A percentile compares a stretch with the other conserved stretches of the same genome.
These are phyloP conservation scores for Cordyceps cateniannulata DNA, from an alignment of 2,329 filamentous ascomycete species.

Conservation along the genomic window DNA sequence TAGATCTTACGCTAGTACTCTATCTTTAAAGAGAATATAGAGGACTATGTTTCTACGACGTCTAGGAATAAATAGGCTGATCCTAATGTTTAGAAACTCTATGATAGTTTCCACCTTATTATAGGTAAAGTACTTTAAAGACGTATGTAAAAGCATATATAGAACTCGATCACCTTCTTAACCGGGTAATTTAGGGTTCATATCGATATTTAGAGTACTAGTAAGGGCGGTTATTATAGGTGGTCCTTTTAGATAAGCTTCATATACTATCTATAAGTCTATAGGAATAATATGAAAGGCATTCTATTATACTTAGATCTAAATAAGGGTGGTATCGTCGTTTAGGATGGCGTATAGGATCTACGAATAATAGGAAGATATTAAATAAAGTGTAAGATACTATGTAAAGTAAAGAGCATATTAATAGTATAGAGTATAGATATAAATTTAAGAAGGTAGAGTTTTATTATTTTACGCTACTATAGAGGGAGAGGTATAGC, in stretches of 20 bases:
- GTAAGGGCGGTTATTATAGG: not conserved
- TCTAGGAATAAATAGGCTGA: not conserved
- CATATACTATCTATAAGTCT: not conserved
- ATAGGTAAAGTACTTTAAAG: not conserved
- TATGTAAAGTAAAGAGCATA: not conserved
- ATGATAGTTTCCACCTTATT: not conserved
- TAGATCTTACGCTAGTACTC: not conserved
- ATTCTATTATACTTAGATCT: not conserved
- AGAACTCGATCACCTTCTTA: not conserved
- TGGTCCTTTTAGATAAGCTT: not conserved
- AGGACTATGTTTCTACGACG: not conserved
- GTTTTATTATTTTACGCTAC: not conserved
- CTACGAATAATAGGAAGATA: not conserved
- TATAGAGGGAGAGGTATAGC: not conserved
- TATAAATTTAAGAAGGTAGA: not conserved
- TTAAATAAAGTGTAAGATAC: not conserved
- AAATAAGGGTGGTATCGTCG: not conserved
- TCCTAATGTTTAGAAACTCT: not conserved
- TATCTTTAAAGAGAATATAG: not conserved
- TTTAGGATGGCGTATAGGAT: not conserved
- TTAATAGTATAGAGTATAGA: not conserved
- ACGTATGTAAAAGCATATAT: not conserved
- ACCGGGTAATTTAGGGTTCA: not conserved
- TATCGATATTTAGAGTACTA: not conserved
- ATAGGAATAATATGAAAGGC: not conserved